phyloP scores from a whole-genome alignment of 2,329 filamentous ascomycete species.

The Aspergillus neoniger region DNA sequence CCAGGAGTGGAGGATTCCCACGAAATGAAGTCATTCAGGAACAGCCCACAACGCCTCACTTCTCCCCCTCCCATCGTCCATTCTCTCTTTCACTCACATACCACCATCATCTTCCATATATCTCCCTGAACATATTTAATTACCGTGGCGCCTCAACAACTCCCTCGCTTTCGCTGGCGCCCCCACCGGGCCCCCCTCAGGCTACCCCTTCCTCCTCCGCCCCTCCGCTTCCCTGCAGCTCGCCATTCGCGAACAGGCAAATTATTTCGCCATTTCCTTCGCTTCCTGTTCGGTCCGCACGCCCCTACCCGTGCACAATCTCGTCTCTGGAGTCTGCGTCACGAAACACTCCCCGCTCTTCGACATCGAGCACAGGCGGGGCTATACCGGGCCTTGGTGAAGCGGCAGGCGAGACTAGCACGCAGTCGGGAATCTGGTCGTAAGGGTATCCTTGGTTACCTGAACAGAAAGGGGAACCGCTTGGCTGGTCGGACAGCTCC shows the following conservation, averaged over 20 bases:
- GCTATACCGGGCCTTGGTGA: constrained; percentile 73
- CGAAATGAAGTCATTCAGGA: too few relatives aligned
- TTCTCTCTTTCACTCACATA: too few relatives aligned
- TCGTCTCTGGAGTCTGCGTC: constrained; percentile 68
- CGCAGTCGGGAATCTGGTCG: constrained; percentile 43
- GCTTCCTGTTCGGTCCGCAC: constrained; percentile 65
- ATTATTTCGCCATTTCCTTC: constrained; percentile 53
- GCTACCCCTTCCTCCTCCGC: constrained; percentile 17
- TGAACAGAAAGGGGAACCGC: constrained; percentile 29
- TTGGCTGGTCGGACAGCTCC: constrained; percentile 16
- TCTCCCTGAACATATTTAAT: background rate
- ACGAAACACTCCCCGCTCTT: constrained; percentile 71
- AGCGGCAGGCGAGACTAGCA: constrained; percentile 60
- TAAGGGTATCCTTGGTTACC: constrained; percentile 27
- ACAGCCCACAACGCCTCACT: too few relatives aligned
- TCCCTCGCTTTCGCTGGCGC: constrained; percentile 24
- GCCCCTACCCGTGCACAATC: constrained; percentile 65
- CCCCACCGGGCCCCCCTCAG: constrained; percentile 13
- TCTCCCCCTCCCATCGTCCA: too few relatives aligned
- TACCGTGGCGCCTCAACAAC: constrained; percentile 30
- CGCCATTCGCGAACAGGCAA: constrained; percentile 23
- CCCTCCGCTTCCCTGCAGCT: constrained; percentile 14
- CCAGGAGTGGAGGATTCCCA: too few relatives aligned
- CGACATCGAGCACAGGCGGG: constrained; percentile 72
- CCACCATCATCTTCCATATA: background rate